Evolutionary conservation across 2,329 filamentous ascomycete genomes (phyloP).

Genomic region (Calycina herbarum): DNA sequence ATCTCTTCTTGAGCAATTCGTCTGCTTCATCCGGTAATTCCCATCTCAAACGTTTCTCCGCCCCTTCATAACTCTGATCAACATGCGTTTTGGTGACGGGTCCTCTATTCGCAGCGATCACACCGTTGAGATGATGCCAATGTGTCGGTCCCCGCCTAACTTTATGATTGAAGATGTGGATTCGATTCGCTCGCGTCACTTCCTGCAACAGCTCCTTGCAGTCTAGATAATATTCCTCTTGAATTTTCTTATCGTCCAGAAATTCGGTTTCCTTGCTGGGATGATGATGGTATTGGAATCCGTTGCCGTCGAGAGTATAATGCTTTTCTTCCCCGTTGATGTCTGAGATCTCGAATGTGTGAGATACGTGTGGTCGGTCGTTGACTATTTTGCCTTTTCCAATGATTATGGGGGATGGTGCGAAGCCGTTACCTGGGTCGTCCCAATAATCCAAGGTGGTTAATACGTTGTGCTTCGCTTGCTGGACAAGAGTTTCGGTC

Average conservation of each 20-base stretch:
- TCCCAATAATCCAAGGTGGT: slow-evolving; percentile 24
- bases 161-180: slow-evolving; percentile 83
- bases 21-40: slow-evolving; percentile 63
- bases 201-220: slow-evolving; percentile 68
- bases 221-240: slow-evolving; percentile 76
- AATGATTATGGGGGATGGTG: slow-evolving; percentile 21
- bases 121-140: slow-evolving; percentile 10
- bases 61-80: slow-evolving; percentile 71
- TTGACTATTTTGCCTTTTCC: slow-evolving; percentile 16
- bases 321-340: slow-evolving; percentile 65
- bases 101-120: slow-evolving; percentile 43
- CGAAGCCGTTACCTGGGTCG: slow-evolving; percentile 22
- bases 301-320: slow-evolving; percentile 70
- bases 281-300: slow-evolving; percentile 65
- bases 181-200: slow-evolving; percentile 38
- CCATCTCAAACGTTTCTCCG: slow-evolving; percentile 68
- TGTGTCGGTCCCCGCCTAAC: slow-evolving; percentile 55
- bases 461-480: slow-evolving; percentile 20
- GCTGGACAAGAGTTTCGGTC: not conserved
- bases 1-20: slow-evolving; percentile 61
- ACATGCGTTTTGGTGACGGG: slow-evolving; percentile 75
- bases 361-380: slow-evolving; percentile 16
- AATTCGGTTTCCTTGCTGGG: slow-evolving; percentile 61
- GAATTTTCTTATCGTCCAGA: slow-evolving; percentile 65
- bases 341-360: slow-evolving; percentile 63